phyloP scores from a whole-genome alignment of 148 eudicot species.

The Drosera capensis region DNA sequence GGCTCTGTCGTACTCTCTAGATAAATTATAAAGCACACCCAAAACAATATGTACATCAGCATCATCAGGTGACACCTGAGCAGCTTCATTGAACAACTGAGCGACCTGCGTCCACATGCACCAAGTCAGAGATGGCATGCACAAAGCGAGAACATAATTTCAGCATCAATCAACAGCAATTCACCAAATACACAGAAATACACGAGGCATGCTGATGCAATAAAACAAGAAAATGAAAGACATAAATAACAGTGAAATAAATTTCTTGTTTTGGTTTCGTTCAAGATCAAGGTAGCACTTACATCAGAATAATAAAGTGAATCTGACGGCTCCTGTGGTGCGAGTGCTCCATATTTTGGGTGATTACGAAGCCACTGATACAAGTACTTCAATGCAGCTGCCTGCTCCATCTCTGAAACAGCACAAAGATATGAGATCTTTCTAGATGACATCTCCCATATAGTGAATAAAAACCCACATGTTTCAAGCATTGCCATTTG shows the following conservation, averaged over 20 bases:
- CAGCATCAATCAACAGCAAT: neutral
- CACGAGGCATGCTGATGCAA: no score
- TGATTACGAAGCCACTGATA: slow-evolving; percentile 83
- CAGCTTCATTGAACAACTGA: slow-evolving; percentile 70
- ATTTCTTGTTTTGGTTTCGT: no score
- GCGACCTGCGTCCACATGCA: slow-evolving; percentile 41
- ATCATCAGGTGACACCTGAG: slow-evolving; percentile 86
- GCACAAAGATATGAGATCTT: neutral
- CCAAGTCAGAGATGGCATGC: slow-evolving; percentile 7
- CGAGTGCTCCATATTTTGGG: slow-evolving; percentile 63
- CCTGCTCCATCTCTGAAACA: slow-evolving; percentile 76
- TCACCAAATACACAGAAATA: neutral
- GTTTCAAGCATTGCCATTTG: no score
- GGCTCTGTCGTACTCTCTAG: slow-evolving; percentile 92
- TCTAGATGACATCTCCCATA: no score
- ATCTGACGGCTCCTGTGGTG: slow-evolving; percentile 43
- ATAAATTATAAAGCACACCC: slow-evolving; percentile 83
- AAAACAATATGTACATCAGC: slow-evolving; percentile 91
- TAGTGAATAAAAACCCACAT: no score
- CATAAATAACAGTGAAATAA: no score
- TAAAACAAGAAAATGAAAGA: neutral
- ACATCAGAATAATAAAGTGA: slow-evolving; percentile 80
- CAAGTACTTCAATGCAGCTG: slow-evolving; percentile 78
- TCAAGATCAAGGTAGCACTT: slow-evolving; percentile 14
- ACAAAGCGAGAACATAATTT: neutral